Evolutionary conservation across 306 rosid species (phyloP).

Genomic region (Inga oerstediana): DNA sequence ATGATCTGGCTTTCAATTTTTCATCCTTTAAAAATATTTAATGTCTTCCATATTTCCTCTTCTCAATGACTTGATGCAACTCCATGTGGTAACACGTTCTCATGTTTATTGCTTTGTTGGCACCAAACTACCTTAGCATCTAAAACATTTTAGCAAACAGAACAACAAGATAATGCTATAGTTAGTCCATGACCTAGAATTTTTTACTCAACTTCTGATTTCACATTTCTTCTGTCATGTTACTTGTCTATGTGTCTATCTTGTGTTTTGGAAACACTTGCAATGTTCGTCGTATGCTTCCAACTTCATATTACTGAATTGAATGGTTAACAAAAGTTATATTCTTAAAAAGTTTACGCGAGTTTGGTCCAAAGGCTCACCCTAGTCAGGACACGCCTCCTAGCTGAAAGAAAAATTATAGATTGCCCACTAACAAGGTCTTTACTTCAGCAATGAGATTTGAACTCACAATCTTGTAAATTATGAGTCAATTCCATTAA

Average conservation of each 20-base stretch:
- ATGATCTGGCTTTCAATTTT: not conserved
- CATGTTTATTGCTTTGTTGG: constrained; percentile 96
- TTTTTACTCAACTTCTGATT: no score
- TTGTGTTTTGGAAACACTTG: not conserved
- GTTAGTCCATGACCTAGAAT: not conserved
- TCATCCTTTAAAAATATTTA: constrained; percentile 38
- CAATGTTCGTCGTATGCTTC: not conserved
- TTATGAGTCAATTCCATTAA: no score
- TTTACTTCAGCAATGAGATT: no score
- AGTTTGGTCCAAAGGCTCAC: no score
- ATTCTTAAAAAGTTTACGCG: no score
- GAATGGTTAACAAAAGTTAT: not conserved
- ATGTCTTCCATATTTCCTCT: constrained; percentile 67
- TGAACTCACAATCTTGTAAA: no score
- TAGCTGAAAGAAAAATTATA: no score
- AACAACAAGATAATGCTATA: no score
- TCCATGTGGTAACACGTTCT: constrained; percentile 71
- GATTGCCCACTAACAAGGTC: no score
- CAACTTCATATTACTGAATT: not conserved
- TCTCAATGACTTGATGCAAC: constrained; percentile 67
- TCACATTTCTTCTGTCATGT: not conserved
- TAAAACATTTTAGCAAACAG: constrained; percentile 13
- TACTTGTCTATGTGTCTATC: not conserved
- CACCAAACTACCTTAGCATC: constrained; percentile 97
- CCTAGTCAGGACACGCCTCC: no score